Evolutionary conservation across 2,329 filamentous ascomycete species (phyloP).

Genomic region (Penicillium sp.): DNA sequence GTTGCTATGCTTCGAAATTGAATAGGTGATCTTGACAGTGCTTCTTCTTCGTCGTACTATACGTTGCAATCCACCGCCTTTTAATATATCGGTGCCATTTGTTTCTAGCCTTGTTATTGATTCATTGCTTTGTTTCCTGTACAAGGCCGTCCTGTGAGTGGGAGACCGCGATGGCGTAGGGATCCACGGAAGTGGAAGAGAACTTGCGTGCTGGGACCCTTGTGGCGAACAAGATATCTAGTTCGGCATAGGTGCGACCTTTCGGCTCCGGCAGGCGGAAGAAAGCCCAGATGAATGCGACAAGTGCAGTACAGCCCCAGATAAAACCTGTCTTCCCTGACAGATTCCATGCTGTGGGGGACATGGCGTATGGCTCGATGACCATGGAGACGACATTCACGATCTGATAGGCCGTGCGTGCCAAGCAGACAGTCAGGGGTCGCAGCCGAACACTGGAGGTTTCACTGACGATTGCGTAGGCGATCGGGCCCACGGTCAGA

Average conservation of each 20-base stretch:
- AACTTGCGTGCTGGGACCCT: conserved; percentile 38
- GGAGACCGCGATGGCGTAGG: conserved; percentile 10
- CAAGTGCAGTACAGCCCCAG: conserved; percentile 32
- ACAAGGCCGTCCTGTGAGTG: conserved; percentile 18
- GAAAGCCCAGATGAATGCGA: conserved; percentile 36
- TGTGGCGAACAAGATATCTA: conserved; percentile 43
- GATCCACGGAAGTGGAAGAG: conserved; percentile 18
- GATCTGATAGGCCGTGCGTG: conserved; percentile 53
- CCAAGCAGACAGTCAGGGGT: conserved; percentile 56
- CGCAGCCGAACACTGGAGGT: conserved; percentile 55
- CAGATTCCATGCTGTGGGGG: conserved; percentile 37
- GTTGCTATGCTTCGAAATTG: too few species aligned
- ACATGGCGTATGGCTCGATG: conserved; percentile 36
- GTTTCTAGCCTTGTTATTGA: background rate
- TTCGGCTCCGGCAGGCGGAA: conserved; percentile 41
- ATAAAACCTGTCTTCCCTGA: conserved; percentile 43
- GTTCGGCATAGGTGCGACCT: conserved; percentile 39
- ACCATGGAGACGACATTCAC: conserved; percentile 49
- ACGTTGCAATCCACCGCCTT: too few species aligned
- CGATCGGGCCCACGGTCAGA: conserved; percentile 54
- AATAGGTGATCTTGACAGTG: too few species aligned
- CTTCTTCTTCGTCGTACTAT: background rate
- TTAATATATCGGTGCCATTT: too few species aligned
- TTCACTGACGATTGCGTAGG: conserved; percentile 55
- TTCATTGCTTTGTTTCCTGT: conserved; percentile 10